phyloP scores from a whole-genome alignment of 2,329 filamentous ascomycete genomes.

The Trichoderma sp. region DNA sequence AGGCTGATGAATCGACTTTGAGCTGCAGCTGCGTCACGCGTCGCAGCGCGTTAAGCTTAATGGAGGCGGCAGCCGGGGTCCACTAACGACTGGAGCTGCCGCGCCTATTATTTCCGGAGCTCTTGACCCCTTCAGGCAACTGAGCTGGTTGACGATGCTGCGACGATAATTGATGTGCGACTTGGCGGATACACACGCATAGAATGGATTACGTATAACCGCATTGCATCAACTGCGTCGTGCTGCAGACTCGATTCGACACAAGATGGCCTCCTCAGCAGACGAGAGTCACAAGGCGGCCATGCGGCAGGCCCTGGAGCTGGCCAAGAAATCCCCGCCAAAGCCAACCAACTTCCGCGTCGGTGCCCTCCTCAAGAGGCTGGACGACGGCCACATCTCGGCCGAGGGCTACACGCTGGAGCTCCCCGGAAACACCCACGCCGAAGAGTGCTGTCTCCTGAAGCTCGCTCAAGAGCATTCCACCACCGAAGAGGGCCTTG shows the following conservation, averaged over 20 bases:
- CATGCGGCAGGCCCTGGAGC: constrained; percentile 72
- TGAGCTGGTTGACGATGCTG: too few species aligned
- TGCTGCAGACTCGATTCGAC: not conserved
- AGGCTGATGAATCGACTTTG: constrained; percentile 8
- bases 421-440: constrained; percentile 89
- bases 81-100: constrained; percentile 15
- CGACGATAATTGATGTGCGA: too few species aligned
- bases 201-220: not conserved
- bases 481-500: constrained; percentile 58
- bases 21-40: constrained; percentile 29
- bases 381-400: constrained; percentile 60
- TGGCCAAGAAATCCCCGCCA: constrained; percentile 78
- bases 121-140: not conserved
- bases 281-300: constrained; percentile 50
- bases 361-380: constrained; percentile 79
- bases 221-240: not conserved
- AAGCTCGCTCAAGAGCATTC: constrained; percentile 63
- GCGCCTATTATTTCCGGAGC: not conserved
- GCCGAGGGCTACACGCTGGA: constrained; percentile 90
- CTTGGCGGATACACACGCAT: constrained; percentile 6
- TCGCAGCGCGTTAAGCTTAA: constrained; percentile 30
- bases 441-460: constrained; percentile 86
- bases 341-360: constrained; percentile 92
- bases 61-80: constrained; percentile 16
- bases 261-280: constrained; percentile 34